Percentiles rank a stretch among this genome's conserved stretches.
phyloP scores from a whole-genome alignment of 2,329 filamentous ascomycete species.

The Diaporthe velutina region DNA sequence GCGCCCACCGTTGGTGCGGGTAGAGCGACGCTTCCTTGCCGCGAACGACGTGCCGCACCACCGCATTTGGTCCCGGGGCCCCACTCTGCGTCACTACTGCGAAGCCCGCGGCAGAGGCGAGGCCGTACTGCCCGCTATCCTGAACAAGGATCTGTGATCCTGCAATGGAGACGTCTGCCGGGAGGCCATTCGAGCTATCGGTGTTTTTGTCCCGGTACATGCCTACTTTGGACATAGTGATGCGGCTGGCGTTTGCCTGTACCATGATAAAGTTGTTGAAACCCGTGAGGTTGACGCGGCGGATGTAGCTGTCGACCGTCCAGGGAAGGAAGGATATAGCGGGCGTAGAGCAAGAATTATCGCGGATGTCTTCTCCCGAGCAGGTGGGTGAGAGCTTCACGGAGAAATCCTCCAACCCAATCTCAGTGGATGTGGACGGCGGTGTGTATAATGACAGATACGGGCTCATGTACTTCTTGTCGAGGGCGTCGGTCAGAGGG shows the following conservation, averaged over 20 bases:
- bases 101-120: not conserved
- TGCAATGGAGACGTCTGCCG: not conserved
- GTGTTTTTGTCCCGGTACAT: not conserved
- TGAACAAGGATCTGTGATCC: not conserved
- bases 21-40: not conserved
- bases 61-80: not conserved
- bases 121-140: not conserved
- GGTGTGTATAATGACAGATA: not conserved
- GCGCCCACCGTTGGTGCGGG: not conserved
- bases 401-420: not conserved
- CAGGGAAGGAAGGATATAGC: not conserved
- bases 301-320: not conserved
- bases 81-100: not conserved
- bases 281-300: not conserved
- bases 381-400: not conserved
- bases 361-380: not conserved
- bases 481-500: not conserved
- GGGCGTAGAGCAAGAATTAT: not conserved
- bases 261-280: not conserved
- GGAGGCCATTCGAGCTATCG: not conserved
- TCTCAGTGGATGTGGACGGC: not conserved
- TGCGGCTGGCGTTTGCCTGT: not conserved
- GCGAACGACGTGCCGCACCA: not conserved
- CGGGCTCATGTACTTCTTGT: not conserved
- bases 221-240: not conserved